Evolutionary conservation across 2,329 filamentous ascomycete genomes (phyloP), one percentile per base, ranked within the genome.

Genomic region (Alternaria sp.): DNA sequence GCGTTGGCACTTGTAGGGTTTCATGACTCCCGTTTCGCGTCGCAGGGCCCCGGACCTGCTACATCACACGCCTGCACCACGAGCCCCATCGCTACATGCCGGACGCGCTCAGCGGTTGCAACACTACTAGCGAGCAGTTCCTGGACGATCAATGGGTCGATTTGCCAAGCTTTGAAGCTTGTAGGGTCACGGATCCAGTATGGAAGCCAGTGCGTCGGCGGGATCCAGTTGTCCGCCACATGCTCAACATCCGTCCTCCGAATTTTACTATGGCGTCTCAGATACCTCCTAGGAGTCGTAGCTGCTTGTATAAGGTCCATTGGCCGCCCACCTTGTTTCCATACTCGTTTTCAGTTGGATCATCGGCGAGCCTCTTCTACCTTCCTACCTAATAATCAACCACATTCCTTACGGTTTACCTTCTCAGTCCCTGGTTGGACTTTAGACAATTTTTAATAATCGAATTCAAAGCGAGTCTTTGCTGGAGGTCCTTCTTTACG

Each of bases 351-450:
- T 78, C 71, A 75, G 74, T 72, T 72, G 72, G 62, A 76, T 74
- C 72, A 70, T 68, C 75, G 74, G 71, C 71, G 67, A 71, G 67
- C 68, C 71, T 69, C 46, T 69, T 69, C 63, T 70, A 58, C 61
- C 62, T 65, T 74, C 66, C 63, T 76, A 75, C 66, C 70, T 78
- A 78, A 78, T 77, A 75, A 57, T 54, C 64, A 67, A 68, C 66
- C 67, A 75, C 75, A 73, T 66, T 78, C 75, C 65, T 77, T 77
- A 72, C 69, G 64, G 62, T 77, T 74, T 68, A 63, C 65, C 75
- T 77, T 71, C 72, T 67, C 62, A 67, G 76, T 79, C 76, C 76
- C 76, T 79, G 76, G 76, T 75, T 79, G 76, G 76, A 79, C 76
- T 69, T 61, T 67, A 65, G 64, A 69, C 63, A 71, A 68, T 72